A percentile compares a stretch with the other conserved stretches of the same genome.
phyloP scores from a whole-genome alignment of 75 land plant genomes.

The Pinus tabuliformis region DNA sequence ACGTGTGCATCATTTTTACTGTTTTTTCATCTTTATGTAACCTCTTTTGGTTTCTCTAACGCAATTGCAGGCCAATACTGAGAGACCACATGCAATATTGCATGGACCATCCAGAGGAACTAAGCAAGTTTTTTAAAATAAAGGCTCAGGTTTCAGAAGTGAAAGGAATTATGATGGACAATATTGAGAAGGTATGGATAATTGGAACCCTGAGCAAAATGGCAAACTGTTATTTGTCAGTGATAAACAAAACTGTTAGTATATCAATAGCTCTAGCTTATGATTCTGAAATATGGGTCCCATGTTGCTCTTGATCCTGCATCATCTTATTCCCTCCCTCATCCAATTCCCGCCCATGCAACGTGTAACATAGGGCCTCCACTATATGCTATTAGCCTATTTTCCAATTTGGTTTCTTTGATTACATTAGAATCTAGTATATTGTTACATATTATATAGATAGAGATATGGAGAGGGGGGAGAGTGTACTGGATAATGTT shows the following conservation, averaged over 20 bases:
- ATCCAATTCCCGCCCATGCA: too few species aligned
- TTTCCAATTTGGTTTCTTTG: too few species aligned
- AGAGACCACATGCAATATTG: constrained; percentile 91
- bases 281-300: too few species aligned
- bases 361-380: too few species aligned
- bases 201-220: neutral
- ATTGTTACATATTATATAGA: too few species aligned
- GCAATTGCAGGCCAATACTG: constrained; percentile 55
- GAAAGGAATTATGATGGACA: constrained; percentile 92
- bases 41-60: neutral
- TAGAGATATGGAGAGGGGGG: too few species aligned
- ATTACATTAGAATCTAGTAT: too few species aligned
- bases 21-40: neutral
- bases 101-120: constrained; percentile 76
- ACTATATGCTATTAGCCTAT: too few species aligned
- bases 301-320: too few species aligned
- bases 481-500: too few species aligned
- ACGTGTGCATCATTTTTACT: neutral
- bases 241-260: neutral
- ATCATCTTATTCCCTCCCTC: too few species aligned
- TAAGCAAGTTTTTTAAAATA: constrained; percentile 69
- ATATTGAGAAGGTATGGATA: constrained; percentile 76
- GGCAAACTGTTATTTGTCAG: neutral
- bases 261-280: neutral
- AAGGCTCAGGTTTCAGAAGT: constrained; percentile 85